Evolutionary conservation across 192 early-diverging fungal genomes (phyloP).

Genomic region (Kickxella alabastrina): DNA sequence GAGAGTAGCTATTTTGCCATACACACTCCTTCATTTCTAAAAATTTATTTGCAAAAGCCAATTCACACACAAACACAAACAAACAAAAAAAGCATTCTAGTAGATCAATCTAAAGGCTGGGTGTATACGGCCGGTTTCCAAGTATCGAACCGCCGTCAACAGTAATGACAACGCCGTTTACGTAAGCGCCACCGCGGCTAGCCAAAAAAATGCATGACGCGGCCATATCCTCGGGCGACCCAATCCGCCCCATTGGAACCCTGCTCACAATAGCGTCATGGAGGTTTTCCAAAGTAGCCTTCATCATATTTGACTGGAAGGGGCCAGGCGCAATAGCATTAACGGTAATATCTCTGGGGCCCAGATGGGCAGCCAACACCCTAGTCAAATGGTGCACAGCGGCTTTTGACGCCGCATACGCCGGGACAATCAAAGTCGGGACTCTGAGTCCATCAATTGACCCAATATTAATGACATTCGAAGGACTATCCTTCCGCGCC

Average conservation of each 20-base stretch:
- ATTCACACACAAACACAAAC: too few relatives aligned
- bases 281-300: slow-evolving; percentile 53
- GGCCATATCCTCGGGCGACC: slow-evolving; percentile 79
- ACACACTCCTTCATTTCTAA: too few relatives aligned
- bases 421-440: slow-evolving; percentile 56
- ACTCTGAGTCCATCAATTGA: slow-evolving; percentile 64
- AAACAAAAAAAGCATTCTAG: too few relatives aligned
- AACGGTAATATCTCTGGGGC: slow-evolving; percentile 55
- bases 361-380: slow-evolving; percentile 63
- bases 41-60: too few relatives aligned
- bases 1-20: too few relatives aligned
- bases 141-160: slow-evolving; percentile 73
- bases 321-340: slow-evolving; percentile 71
- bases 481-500: slow-evolving; percentile 54
- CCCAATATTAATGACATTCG: slow-evolving; percentile 89
- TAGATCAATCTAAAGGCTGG: slow-evolving; percentile 11
- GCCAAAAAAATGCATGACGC: slow-evolving; percentile 78
- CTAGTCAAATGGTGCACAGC: slow-evolving; percentile 71
- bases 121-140: slow-evolving; percentile 19
- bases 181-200: slow-evolving; percentile 69
- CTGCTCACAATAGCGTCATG: slow-evolving; percentile 52
- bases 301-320: slow-evolving; percentile 79
- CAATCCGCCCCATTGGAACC: slow-evolving; percentile 75
- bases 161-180: slow-evolving; percentile 77
- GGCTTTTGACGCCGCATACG: slow-evolving; percentile 77